Percentiles rank a stretch among this genome's conserved stretches.
These are phyloP conservation scores for Magnusiomyces paraingens DNA, from an alignment of 1,139 yeast genomes.

Conservation along the genomic window DNA sequence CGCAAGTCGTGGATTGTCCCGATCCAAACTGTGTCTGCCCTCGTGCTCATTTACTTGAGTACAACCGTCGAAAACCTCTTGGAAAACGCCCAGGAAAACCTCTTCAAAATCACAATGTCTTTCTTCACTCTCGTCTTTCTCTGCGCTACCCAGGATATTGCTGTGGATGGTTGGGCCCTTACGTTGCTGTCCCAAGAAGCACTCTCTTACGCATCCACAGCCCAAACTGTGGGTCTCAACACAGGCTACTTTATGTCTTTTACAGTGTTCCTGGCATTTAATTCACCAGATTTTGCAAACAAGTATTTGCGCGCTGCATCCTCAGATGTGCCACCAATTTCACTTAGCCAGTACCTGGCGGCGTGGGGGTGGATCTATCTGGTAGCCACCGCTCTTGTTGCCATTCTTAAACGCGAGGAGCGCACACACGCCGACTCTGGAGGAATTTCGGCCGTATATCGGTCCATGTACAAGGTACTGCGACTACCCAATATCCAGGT, in stretches of 20 bases:
- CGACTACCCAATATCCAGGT: slow-evolving; percentile 70
- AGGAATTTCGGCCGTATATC: slow-evolving; percentile 47
- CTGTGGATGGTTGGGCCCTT: slow-evolving; percentile 98
- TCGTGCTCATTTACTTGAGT: slow-evolving; percentile 62
- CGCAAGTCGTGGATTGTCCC: slow-evolving; percentile 95
- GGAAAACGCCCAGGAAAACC: slow-evolving; percentile 48
- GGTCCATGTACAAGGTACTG: slow-evolving; percentile 69
- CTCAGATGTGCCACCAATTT: slow-evolving; percentile 55
- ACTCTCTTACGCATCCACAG: slow-evolving; percentile 91
- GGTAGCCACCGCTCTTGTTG: slow-evolving; percentile 56
- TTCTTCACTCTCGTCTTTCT: slow-evolving; percentile 75
- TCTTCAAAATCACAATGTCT: slow-evolving; percentile 49
- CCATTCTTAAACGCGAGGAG: slow-evolving; percentile 40
- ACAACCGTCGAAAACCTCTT: slow-evolving; percentile 50
- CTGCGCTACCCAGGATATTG: slow-evolving; percentile 97
- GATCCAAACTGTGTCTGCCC: slow-evolving; percentile 69
- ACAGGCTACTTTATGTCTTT: slow-evolving; percentile 89
- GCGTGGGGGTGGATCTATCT: slow-evolving; percentile 76
- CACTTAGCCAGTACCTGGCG: slow-evolving; percentile 66
- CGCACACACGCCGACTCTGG: slow-evolving; percentile 33
- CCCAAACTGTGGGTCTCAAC: slow-evolving; percentile 92
- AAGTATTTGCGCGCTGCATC: slow-evolving; percentile 65
- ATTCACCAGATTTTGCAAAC: slow-evolving; percentile 89
- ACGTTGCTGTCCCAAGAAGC: slow-evolving; percentile 75
- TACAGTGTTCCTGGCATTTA: slow-evolving; percentile 83